Base-by-base conservation (phyloP, 306 rosid genomes). In the Abrus pulchellus region DNA sequence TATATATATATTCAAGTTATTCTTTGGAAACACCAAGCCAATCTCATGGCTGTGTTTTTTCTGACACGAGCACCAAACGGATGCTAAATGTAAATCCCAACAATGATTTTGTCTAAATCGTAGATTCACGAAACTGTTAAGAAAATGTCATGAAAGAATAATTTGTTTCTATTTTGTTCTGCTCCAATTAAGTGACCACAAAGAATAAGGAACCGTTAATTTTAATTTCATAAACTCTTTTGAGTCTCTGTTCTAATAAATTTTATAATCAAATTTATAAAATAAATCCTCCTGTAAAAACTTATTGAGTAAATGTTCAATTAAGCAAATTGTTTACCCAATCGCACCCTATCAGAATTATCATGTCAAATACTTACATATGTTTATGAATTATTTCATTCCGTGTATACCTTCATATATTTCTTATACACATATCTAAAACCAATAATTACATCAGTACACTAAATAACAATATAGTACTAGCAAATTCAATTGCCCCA, bases 401-500 rank as follows among this genome's bases (percentile, higher is more conserved):
- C 13, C 5, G n/a, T 62, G 73, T 76, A 9, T 68, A 70, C 20
- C 54, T 73, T 68, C 36, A 44, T 52, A 52, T 43, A 68, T 49
- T 32, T 75, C 69, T 87, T 72, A 10, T 53, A 45, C 56, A 69
- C 7, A 67, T 53, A 63, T 47, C 14, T 47, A 75, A 41, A 74
- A 52, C 62, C 55, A 28, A 64, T 63, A 72, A 68, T 68, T 59
- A 54, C 50, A 75, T 54, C 71, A 70, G 53, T 61, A 60, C 54
- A 78, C 34, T 78, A 70, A 66, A 79, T 59, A 68, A 59, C 82
- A 78, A 83, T 50, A 33, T 27, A 49, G 76, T n/a, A 20, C 20
- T 20, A 82, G 57, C 61, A 70, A 78, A 74, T 77, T 69, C 85
- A 65, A 74, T 79, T 74, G 70, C 57, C 45, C 30, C 76, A 55